phyloP scores from a whole-genome alignment of 2,329 filamentous ascomycete genomes.

The Penicillium brasilianum region DNA sequence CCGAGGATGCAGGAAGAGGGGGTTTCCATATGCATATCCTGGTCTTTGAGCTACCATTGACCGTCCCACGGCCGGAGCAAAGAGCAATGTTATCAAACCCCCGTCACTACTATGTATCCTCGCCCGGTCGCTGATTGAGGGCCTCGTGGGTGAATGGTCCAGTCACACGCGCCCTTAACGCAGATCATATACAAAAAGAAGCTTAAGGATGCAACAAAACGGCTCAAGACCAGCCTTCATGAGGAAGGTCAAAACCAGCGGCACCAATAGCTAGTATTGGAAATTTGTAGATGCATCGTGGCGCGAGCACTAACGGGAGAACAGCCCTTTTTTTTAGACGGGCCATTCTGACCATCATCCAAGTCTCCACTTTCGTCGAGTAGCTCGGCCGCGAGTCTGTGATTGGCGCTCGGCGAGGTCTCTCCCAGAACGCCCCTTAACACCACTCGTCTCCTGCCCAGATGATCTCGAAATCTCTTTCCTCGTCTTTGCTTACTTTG shows the following conservation, averaged over 20 bases:
- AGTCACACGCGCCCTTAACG: neutral
- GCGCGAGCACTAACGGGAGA: neutral
- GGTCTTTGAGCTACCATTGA: neutral
- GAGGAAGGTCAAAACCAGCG: neutral
- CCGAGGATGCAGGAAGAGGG: neutral
- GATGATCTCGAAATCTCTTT: neutral
- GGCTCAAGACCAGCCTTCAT: constrained; percentile 1
- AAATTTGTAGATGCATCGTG: neutral
- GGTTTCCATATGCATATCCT: neutral
- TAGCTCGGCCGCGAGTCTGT: neutral
- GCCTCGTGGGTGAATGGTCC: neutral
- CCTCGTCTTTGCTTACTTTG: neutral
- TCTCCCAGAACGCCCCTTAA: constrained; percentile 7
- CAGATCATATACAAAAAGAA: neutral
- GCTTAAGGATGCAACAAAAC: constrained; percentile 1
- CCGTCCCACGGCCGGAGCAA: neutral
- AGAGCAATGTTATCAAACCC: neutral
- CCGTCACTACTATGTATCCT: neutral
- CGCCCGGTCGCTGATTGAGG: neutral
- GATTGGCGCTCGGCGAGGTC: neutral
- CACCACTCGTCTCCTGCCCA: neutral
- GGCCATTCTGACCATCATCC: constrained; percentile 1
- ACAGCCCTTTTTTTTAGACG: neutral
- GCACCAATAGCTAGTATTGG: neutral
- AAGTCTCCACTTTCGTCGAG: neutral